Base-by-base conservation (phyloP, 768 basidiomycete species). In the Boletus tomentosulus region DNA sequence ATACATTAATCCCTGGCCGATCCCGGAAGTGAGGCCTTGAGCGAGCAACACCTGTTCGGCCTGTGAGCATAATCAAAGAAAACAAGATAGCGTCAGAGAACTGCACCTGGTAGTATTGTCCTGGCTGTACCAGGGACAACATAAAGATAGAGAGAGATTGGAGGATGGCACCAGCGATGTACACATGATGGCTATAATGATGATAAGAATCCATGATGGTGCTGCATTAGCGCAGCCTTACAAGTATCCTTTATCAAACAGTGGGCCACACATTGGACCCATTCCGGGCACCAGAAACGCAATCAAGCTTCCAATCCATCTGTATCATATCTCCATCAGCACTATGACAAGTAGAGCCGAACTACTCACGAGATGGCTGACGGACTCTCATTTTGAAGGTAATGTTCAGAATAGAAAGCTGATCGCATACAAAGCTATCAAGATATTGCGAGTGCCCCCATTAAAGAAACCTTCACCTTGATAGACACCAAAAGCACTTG, bases 1-100 rank as follows among this genome's bases (percentile, higher is more conserved):
- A 52, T 73, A 82, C 35, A 78, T 60, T 33, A 79, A 50, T 13
- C 79, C 81, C 3, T 69, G 67, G 6, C 68, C 77, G 12, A 77
- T 54, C 1, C 79, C 78, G 2, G 67, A 62, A 15, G 66, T 61
- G n/a, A 80, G 51, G 2, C 77, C 79, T 61, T 81, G 78, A 22
- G 67, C 57, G n/a, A 80, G 71, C 46, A 80, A 67, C 15, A 75
- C 57, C 71, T 81, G 12, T 15, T 41, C 13, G 4, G 22, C 7
- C 19, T 38, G 30, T 12, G 19, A 13, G 34, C 12, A 45, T 28
- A 22, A 19, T 45, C n/a, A 2, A 9, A 24, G 35, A 15, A 12
- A 27, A 10, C 30, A 38, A 22, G 0, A 6, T 11, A 11, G 7
- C 15, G 9, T 38, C 35, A 45, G 10, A 44, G 3, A 45, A 51